Percentiles rank a stretch among this genome's conserved stretches.
These are phyloP conservation scores for Paramecium octaurelia DNA, from an alignment of 73 alveolate species.

Conservation along the genomic window DNA sequence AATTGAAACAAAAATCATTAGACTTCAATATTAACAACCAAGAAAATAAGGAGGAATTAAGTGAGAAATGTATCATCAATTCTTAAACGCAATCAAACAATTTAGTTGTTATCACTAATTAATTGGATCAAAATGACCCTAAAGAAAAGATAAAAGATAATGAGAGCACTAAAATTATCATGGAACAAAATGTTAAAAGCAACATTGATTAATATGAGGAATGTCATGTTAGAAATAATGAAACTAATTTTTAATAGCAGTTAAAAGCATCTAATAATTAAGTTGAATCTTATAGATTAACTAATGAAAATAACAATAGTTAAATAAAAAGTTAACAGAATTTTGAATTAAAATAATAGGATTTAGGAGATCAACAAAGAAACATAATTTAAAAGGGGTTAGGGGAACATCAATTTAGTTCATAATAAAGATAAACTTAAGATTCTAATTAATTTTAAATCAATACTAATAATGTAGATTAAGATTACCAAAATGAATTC, in stretches of 20 bases:
- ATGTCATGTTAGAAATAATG: background rate
- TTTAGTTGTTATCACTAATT: background rate
- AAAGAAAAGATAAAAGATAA: background rate
- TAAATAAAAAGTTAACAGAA: background rate
- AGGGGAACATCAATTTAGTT: background rate
- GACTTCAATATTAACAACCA: background rate
- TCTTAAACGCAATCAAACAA: background rate
- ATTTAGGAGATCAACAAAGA: background rate
- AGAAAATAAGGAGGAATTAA: conserved; percentile 5
- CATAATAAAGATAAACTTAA: background rate
- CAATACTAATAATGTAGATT: background rate
- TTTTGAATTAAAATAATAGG: background rate
- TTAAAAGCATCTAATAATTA: background rate
- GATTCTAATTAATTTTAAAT: background rate
- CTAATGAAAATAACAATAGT: background rate
- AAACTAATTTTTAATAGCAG: background rate
- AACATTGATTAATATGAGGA: background rate
- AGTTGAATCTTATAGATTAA: background rate
- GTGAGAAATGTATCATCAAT: background rate
- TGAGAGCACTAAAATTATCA: background rate
- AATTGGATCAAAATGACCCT: background rate
- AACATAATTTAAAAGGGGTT: background rate
- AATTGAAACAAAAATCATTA: background rate
- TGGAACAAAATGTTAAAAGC: background rate
- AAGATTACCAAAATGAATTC: background rate